Conservation (phyloP, 306 rosid genomes). For the Geum urbanum region DNA sequence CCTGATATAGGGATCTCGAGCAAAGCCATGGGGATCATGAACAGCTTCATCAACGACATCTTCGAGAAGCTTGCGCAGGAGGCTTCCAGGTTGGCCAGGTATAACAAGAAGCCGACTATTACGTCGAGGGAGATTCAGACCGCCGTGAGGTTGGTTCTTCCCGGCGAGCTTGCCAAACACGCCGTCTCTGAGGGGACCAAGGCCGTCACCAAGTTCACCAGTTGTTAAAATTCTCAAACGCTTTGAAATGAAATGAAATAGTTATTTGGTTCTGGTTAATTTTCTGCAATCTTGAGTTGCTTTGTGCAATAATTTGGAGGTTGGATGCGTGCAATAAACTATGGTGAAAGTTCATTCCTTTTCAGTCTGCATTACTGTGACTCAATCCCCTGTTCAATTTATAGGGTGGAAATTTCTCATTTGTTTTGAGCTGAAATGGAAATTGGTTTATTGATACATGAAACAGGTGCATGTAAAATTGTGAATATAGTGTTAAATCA, state of each 20-base stretch:
- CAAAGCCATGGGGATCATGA: slow-evolving; percentile 87
- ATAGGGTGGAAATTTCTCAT: neutral
- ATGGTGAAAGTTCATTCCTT: neutral
- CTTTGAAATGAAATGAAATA: neutral
- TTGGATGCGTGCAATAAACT: neutral
- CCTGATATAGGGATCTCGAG: slow-evolving; percentile 76
- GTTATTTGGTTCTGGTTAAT: neutral
- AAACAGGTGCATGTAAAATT: too few relatives aligned
- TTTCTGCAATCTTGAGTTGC: neutral
- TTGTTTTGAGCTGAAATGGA: neutral
- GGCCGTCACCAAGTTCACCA: slow-evolving; percentile 72
- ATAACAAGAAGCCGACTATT: slow-evolving; percentile 71
- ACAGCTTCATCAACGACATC: slow-evolving; percentile 69
- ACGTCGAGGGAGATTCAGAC: slow-evolving; percentile 75
- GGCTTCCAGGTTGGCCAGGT: slow-evolving; percentile 54
- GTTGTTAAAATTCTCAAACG: slow-evolving; percentile 34
- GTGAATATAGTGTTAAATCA: too few relatives aligned
- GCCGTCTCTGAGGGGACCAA: slow-evolving; percentile 81
- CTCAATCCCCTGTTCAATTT: too few relatives aligned
- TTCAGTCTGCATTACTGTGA: too few relatives aligned
- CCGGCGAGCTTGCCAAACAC: slow-evolving; percentile 75
- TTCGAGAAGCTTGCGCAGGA: slow-evolving; percentile 84
- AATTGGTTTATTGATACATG: too few relatives aligned
- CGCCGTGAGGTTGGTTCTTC: slow-evolving; percentile 64
- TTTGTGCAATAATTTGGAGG: neutral